phyloP scores from a whole-genome alignment of 768 basidiomycete genomes.

The Hebeloma cylindrosporum region DNA sequence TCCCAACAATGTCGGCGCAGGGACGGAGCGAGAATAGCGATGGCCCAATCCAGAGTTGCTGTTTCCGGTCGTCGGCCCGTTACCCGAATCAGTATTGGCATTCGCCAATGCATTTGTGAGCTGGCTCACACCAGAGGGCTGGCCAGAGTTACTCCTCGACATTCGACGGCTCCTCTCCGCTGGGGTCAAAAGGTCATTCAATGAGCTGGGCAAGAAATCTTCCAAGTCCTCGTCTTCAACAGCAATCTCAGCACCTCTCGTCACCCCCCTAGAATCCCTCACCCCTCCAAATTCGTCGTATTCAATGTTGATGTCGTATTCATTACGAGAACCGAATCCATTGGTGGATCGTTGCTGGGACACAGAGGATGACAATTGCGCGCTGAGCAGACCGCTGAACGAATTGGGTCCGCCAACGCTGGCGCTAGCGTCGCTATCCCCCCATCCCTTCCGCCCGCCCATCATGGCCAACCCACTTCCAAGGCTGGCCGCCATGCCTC shows the following conservation, averaged over 20 bases:
- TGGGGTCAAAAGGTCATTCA: conserved; percentile 88
- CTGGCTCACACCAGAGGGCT: conserved; percentile 23
- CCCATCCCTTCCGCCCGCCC: conserved; percentile 42
- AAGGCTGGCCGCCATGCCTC: conserved; percentile 67
- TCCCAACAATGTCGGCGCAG: conserved; percentile 71
- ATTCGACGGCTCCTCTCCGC: conserved; percentile 82
- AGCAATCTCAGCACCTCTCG: conserved; percentile 38
- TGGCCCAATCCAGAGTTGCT: conserved; percentile 42
- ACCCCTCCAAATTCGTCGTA: conserved; percentile 37
- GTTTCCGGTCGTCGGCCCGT: conserved; percentile 12
- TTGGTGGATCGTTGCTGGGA: conserved; percentile 18
- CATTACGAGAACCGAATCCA: conserved; percentile 19
- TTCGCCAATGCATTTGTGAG: conserved; percentile 20
- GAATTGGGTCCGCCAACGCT: conserved; percentile 16
- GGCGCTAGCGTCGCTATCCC: conserved; percentile 21
- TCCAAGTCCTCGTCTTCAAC: conserved; percentile 79
- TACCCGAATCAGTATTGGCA: conserved; percentile 2
- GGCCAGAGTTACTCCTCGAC: conserved; percentile 67
- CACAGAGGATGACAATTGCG: conserved; percentile 25
- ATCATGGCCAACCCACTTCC: conserved; percentile 53
- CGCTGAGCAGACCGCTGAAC: conserved; percentile 22
- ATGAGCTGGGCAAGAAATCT: conserved; percentile 84
- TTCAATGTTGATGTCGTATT: conserved; percentile 39
- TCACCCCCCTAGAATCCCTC: conserved; percentile 16
- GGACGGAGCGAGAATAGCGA: conserved; percentile 82